phyloP scores from a whole-genome alignment of 139 green algal genomes.

The Astrephomene gubernaculifera region DNA sequence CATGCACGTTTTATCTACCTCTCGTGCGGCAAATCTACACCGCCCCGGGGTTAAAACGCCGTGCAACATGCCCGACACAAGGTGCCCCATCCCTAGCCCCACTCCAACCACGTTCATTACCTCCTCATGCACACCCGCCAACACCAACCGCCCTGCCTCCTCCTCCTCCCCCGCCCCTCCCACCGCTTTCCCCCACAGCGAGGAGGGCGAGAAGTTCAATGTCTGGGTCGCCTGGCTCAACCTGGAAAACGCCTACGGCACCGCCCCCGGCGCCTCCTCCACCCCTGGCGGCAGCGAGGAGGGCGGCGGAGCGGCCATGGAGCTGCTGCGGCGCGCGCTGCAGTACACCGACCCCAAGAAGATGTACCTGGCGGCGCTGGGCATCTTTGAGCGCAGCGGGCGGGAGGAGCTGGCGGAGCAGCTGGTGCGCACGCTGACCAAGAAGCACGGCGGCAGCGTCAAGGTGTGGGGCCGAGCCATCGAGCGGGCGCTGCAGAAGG shows the following conservation, averaged over 20 bases:
- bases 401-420: slow-evolving; percentile 70
- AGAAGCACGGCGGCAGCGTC: slow-evolving; percentile 85
- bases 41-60: slow-evolving; percentile 18
- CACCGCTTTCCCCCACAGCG: slow-evolving; percentile 48
- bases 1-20: slow-evolving; percentile 29
- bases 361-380: slow-evolving; percentile 71
- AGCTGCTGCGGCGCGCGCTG: slow-evolving; percentile 84
- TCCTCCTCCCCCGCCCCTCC: neutral
- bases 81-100: neutral
- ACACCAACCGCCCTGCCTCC: neutral
- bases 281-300: no score
- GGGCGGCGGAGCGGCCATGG: slow-evolving; percentile 77
- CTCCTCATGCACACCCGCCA: neutral
- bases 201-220: slow-evolving; percentile 94
- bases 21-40: neutral
- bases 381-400: slow-evolving; percentile 62
- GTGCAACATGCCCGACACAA: neutral
- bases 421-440: slow-evolving; percentile 75
- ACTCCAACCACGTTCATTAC: neutral
- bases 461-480: slow-evolving; percentile 91
- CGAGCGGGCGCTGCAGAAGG: slow-evolving; percentile 59
- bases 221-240: slow-evolving; percentile 97
- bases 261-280: slow-evolving; percentile 55
- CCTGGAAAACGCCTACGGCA: slow-evolving; percentile 91
- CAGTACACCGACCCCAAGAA: slow-evolving; percentile 87